Evolutionary conservation across 805 yeast species (phyloP), one percentile per base, ranked within the genome.

Genomic region (Yarrowia bubula): DNA sequence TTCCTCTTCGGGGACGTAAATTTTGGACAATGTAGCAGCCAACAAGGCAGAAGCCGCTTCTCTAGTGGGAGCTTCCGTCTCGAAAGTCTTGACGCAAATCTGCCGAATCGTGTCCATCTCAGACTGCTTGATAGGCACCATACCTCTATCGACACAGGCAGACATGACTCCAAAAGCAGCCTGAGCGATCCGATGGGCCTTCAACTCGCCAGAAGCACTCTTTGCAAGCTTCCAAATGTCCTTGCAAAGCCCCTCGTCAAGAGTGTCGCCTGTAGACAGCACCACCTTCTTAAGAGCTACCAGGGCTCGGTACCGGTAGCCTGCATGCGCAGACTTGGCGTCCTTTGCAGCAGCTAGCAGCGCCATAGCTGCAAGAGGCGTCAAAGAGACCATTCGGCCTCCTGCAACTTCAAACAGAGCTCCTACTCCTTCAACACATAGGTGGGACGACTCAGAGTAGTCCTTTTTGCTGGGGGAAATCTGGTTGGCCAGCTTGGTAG

Each of bases 171-270:
- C 66, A 39, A 75, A 70, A 1, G 75, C 72, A 2, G 76, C 74
- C 13, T 72, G 69, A 0, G 75, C 70, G 5, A 74, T 76, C 3
- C 69, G 66, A 7, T 70, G 70, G 1, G 74, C 71, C 50, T 69
- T 69, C 51, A 58, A 35, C 18, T 75, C 79, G 6, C 68, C 65
- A 10, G 71, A 42, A 15, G 66, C 68, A 8, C 66, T 35, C 9
- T 70, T 69, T 13, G 76, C 76, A 8, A 64, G 66, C 57, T 75
- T 76, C 73, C 74, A 73, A 4, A 76, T 69, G 37, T 69, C 72
- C 60, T 75, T 73, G 31, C 70, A 65, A 3, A 72, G 68, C 1
- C 70, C 43, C 31, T 72, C 77, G 50, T 77, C 79, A 32, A 75
- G 66, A 1, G 75, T 68, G 11, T 71, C 71, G 15, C 75, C 76